A percentile compares a stretch with the other conserved stretches of the same genome.
Conservation (phyloP, 2,329 filamentous ascomycete genomes). For the Penicillium capsulatum region DNA sequence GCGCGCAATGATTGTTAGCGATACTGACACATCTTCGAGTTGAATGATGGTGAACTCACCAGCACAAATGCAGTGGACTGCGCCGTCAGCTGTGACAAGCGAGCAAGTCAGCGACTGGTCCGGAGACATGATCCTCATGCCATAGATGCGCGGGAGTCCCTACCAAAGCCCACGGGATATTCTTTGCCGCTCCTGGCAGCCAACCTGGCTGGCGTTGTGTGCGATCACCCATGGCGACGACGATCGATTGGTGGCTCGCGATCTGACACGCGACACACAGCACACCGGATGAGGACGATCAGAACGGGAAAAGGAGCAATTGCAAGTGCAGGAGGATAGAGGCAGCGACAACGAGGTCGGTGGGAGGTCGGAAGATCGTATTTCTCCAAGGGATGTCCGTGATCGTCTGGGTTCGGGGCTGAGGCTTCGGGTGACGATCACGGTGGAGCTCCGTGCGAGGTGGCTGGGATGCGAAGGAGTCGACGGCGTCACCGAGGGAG, state of each 20-base stretch:
- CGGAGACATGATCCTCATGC: background rate
- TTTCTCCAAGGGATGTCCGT: background rate
- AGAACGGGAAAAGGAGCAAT: background rate
- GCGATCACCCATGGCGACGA: constrained; percentile 32
- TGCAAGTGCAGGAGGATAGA: background rate
- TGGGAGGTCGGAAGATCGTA: too few relatives aligned
- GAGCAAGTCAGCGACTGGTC: constrained; percentile 9
- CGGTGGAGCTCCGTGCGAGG: constrained; percentile 17
- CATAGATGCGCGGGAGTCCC: constrained; percentile 14
- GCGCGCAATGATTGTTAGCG: background rate
- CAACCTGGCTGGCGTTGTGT: constrained; percentile 31
- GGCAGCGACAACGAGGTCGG: too few relatives aligned
- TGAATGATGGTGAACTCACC: constrained; percentile 31
- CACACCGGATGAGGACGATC: too few relatives aligned
- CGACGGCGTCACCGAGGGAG: background rate
- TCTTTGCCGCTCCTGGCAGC: constrained; percentile 32
- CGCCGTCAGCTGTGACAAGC: constrained; percentile 35
- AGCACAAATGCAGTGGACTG: constrained; percentile 45
- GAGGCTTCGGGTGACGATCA: constrained; percentile 19
- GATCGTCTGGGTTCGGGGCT: constrained; percentile 13
- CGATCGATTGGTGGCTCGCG: constrained; percentile 7
- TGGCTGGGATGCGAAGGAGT: constrained; percentile 10
- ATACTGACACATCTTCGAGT: too few relatives aligned
- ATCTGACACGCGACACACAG: too few relatives aligned
- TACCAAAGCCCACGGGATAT: constrained; percentile 41